phyloP scores from a whole-genome alignment of 305 asterid genomes.

The Fraxinus nigra region DNA sequence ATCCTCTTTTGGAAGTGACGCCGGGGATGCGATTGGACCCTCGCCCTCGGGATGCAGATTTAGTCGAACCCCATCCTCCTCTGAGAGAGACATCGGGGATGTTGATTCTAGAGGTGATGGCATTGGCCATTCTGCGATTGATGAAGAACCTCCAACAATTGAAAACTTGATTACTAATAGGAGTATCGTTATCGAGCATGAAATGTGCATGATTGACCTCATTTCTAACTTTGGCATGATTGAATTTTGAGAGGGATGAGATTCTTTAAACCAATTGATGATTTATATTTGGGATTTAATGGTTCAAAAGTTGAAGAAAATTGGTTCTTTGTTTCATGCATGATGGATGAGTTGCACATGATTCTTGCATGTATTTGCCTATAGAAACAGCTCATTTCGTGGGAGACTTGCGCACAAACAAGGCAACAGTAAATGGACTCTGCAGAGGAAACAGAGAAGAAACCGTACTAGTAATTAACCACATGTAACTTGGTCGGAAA shows the following conservation, averaged over 20 bases:
- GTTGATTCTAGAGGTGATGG: background rate
- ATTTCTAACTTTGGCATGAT: constrained; percentile 1
- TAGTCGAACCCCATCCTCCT: background rate
- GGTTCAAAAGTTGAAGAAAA: background rate
- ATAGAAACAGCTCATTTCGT: constrained; percentile 22
- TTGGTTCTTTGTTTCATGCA: constrained; percentile 21
- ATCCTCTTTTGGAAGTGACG: background rate
- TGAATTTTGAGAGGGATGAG: background rate
- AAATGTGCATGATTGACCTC: constrained; percentile 1
- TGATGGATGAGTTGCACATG: constrained; percentile 32
- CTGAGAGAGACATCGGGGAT: background rate
- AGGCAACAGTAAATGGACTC: background rate
- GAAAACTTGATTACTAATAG: background rate
- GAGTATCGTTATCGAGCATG: background rate
- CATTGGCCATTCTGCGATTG: background rate
- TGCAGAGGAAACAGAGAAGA: background rate
- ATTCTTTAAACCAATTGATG: background rate
- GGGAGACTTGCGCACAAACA: background rate
- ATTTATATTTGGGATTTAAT: background rate
- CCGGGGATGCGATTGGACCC: background rate
- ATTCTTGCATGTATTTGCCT: constrained; percentile 30
- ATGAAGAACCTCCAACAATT: background rate
- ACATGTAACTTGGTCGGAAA: background rate
- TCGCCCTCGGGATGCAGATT: background rate
- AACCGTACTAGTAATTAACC: background rate